Percentiles rank a stretch among this genome's conserved stretches.
Conservation (phyloP, 2,329 filamentous ascomycete genomes). For the Chrysoporthe puriensis region DNA sequence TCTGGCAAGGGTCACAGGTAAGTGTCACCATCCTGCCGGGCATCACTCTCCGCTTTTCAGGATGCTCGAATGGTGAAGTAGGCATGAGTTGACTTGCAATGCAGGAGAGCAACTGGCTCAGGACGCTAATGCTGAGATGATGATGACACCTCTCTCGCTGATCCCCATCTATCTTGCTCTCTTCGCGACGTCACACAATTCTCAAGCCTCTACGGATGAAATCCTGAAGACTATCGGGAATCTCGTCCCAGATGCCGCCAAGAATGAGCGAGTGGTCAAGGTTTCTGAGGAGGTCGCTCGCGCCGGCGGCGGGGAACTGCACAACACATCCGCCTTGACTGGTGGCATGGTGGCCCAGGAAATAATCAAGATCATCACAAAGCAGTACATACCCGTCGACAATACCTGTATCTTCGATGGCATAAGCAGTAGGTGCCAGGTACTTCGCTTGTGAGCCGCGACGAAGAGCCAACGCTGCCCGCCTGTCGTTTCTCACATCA, state of each 20-base stretch:
- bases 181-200: conserved; percentile 53
- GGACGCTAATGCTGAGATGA: conserved; percentile 55
- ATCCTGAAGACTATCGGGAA: conserved; percentile 54
- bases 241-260: conserved; percentile 50
- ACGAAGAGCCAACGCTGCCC: not conserved
- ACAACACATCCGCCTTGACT: conserved; percentile 86
- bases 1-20: conserved; percentile 59
- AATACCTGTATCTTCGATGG: conserved; percentile 74
- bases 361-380: conserved; percentile 84
- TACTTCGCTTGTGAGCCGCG: conserved; percentile 53
- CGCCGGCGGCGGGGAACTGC: conserved; percentile 81
- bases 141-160: conserved; percentile 60
- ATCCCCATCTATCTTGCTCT: conserved; percentile 72
- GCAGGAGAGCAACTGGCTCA: conserved; percentile 58
- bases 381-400: conserved; percentile 72
- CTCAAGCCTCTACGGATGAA: conserved; percentile 51
- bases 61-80: not conserved
- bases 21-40: conserved; percentile 35
- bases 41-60: not conserved
- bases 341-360: conserved; percentile 97
- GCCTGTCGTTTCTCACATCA: not conserved
- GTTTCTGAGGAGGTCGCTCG: conserved; percentile 71
- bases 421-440: conserved; percentile 64
- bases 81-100: conserved; percentile 35
- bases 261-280: conserved; percentile 54